Percentiles rank a stretch among this genome's conserved stretches.
Evolutionary conservation across 192 early-diverging fungal genomes (phyloP).

Genomic region (Thamnidium elegans): DNA sequence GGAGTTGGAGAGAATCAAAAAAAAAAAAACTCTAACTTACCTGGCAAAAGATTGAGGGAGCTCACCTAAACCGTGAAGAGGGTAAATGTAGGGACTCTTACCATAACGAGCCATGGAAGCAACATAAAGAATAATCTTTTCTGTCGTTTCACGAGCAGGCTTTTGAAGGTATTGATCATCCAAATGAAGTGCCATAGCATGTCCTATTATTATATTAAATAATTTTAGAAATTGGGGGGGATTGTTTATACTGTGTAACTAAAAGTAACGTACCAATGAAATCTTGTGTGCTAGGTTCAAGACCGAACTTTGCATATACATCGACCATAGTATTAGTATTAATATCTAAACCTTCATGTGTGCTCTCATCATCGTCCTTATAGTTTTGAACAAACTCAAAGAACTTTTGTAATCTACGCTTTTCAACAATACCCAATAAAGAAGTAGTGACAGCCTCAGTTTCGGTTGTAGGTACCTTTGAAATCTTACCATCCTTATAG

Average conservation of each 20-base stretch:
- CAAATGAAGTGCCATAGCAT: constrained; percentile 93
- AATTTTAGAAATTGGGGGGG: neutral
- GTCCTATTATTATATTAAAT: constrained; percentile 51
- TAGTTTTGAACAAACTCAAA: constrained; percentile 95
- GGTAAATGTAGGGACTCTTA: constrained; percentile 98
- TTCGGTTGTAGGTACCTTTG: constrained; percentile 93
- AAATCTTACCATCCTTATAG: constrained; percentile 84
- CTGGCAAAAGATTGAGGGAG: constrained; percentile 96
- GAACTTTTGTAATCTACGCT: constrained; percentile 89
- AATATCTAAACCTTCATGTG: constrained; percentile 80
- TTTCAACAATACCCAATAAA: constrained; percentile 94
- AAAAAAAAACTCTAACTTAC: constrained; percentile 28
- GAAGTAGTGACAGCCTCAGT: constrained; percentile 81
- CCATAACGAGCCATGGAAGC: constrained; percentile 90
- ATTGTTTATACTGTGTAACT: neutral
- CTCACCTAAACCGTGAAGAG: constrained; percentile 96
- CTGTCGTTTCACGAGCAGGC: constrained; percentile 82
- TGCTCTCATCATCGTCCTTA: constrained; percentile 74
- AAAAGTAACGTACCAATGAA: constrained; percentile 56
- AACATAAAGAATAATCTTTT: constrained; percentile 90
- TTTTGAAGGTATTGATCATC: constrained; percentile 78
- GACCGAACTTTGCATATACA: constrained; percentile 90
- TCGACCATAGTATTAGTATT: constrained; percentile 70
- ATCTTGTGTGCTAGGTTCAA: constrained; percentile 93
- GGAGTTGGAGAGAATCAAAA: no score